Base-by-base conservation (phyloP, 805 yeast species). In the Saturnispora ahearnii region DNA sequence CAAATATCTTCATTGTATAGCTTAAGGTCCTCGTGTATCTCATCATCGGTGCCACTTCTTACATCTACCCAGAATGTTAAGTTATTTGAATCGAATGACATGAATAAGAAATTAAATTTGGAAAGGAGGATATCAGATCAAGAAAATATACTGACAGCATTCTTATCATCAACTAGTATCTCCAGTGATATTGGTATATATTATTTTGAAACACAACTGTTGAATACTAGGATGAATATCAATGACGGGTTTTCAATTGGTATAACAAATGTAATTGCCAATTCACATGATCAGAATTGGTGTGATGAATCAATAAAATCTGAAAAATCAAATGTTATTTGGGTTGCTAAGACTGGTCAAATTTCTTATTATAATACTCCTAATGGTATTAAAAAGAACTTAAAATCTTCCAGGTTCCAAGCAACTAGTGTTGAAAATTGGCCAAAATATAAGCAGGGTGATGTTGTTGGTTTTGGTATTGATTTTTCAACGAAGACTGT, bases 391-490 rank as follows among this genome's bases (percentile, higher is more conserved):
- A 36, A 28, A 13, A 38, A 30, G 26, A 11, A 22, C 12, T 37
- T 32, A 22, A 36, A 21, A 36, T 4, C 26, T 36, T 21, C 40
- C 7, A 36, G 40, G 21, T 32, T 24, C 9, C 50, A 47, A 47
- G 41, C 26, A 10, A 40, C 36, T 8, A 18, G 41, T 31, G 41
- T 18, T 5, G 41, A 47, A 5, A 26, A 67, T 41, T 68, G 64
- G 24, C 72, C 68, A 46, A 66, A 62, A 30, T 82, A 76, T 62
- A 77, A 81, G 0, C 60, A 67, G 33, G 74, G 74, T 22, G 96
- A 88, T 63, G 70, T 77, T 2, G 73, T 90, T 54, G 97, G 97
- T 0, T 84, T 90, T 64, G 96, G 96, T 4, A 73, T 88, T 24
- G 84, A 89, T 67, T 84, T 78, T 57, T 69, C 75, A 13, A 77